Evolutionary conservation across 352 stramenopile genomes (phyloP).

Genomic region (Phytopythium montanum): DNA sequence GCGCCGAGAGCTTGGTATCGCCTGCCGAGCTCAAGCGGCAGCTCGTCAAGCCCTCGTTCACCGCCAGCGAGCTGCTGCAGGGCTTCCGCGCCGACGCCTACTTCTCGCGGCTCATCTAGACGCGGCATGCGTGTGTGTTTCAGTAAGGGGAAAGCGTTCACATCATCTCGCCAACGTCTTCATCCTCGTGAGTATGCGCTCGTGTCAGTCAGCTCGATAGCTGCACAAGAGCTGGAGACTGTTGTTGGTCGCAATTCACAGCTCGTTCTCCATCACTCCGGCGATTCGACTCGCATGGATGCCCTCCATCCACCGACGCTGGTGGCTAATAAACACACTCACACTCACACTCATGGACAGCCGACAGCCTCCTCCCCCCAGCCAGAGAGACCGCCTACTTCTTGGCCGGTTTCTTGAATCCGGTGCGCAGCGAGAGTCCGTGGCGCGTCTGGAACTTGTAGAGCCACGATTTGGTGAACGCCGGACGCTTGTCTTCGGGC

Average conservation of each 20-base stretch:
- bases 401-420: conserved; percentile 5
- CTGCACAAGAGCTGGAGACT: no score
- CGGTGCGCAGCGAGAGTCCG: conserved; percentile 6
- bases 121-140: neutral
- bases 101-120: conserved; percentile 70
- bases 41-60: conserved; percentile 71
- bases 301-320: no score
- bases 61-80: conserved; percentile 61
- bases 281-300: no score
- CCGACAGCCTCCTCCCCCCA: no score
- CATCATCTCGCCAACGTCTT: neutral
- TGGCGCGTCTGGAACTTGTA: conserved; percentile 9
- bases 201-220: no score
- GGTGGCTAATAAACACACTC: no score
- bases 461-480: conserved; percentile 6
- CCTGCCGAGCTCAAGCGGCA: conserved; percentile 62
- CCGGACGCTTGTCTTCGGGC: conserved; percentile 1
- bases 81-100: conserved; percentile 70
- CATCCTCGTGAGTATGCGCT: neutral
- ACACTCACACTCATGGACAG: no score
- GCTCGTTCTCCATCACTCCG: no score
- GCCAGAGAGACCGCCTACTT: no score
- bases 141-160: neutral
- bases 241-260: no score
- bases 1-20: conserved; percentile 61